Evolutionary conservation across 1,139 yeast species (phyloP).

Genomic region (Protomyces pachydermus): DNA sequence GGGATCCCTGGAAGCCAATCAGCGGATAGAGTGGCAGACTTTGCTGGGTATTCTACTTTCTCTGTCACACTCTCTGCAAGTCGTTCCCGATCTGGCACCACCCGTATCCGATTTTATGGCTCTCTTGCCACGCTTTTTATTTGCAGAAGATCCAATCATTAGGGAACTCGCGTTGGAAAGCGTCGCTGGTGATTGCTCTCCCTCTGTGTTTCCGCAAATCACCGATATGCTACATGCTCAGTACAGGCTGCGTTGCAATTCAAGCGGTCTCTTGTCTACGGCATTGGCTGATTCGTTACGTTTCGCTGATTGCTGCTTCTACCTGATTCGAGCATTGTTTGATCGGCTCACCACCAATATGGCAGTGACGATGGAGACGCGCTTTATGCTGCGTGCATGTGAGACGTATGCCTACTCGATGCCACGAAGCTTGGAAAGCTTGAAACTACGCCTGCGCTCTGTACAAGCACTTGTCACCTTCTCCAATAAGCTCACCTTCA

Average conservation of each 20-base stretch:
- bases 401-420: background rate
- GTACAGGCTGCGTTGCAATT: background rate
- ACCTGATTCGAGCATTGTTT: background rate
- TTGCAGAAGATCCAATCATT: background rate
- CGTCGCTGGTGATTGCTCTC: background rate
- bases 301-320: background rate
- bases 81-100: background rate
- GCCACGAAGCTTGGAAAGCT: background rate
- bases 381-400: background rate
- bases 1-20: background rate
- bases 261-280: background rate
- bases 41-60: background rate
- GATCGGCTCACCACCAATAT: background rate
- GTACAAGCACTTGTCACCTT: background rate
- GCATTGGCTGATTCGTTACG: background rate
- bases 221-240: background rate
- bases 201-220: background rate
- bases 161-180: background rate
- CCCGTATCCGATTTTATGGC: background rate
- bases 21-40: background rate
- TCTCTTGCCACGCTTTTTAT: background rate
- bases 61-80: background rate
- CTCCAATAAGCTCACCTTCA: background rate
- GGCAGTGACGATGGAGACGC: background rate
- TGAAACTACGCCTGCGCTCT: background rate